Conservation (phyloP, 73 alveolate species). For the Symbiodinium pilosum region DNA sequence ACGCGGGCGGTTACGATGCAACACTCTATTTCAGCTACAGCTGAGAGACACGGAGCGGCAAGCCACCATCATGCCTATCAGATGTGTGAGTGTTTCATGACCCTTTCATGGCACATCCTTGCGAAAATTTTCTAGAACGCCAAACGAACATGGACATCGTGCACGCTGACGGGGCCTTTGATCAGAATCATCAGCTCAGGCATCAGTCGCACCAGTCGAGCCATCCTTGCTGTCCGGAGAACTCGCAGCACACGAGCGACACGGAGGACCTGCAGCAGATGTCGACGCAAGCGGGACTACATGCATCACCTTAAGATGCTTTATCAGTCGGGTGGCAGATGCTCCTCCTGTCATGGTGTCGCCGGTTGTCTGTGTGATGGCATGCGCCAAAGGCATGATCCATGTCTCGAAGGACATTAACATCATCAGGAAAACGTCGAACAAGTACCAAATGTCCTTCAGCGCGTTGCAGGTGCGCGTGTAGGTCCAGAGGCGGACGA, state of each 20-base stretch:
- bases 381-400: slow-evolving; percentile 56
- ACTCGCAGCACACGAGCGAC: slow-evolving; percentile 91
- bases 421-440: slow-evolving; percentile 59
- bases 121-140: too few species aligned
- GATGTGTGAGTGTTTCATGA: too few species aligned
- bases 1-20: too few species aligned
- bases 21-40: too few species aligned
- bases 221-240: slow-evolving; percentile 88
- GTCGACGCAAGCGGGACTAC: too few species aligned
- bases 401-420: slow-evolving; percentile 75
- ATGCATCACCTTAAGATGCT: too few species aligned
- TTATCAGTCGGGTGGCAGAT: neutral
- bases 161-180: slow-evolving; percentile 27
- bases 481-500: slow-evolving; percentile 25
- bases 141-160: too few species aligned
- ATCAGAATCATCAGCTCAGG: slow-evolving; percentile 94
- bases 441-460: slow-evolving; percentile 67
- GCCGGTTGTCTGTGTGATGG: slow-evolving; percentile 21
- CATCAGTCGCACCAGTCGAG: slow-evolving; percentile 66
- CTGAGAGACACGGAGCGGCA: slow-evolving; percentile 72
- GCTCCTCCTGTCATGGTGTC: slow-evolving; percentile 26
- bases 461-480: slow-evolving; percentile 16
- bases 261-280: slow-evolving; percentile 70
- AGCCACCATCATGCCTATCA: slow-evolving; percentile 93
- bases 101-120: too few species aligned